A percentile compares a stretch with the other conserved stretches of the same genome.
phyloP scores from a whole-genome alignment of 441 rosid species.

The Pelargonium myrrhifolium region DNA sequence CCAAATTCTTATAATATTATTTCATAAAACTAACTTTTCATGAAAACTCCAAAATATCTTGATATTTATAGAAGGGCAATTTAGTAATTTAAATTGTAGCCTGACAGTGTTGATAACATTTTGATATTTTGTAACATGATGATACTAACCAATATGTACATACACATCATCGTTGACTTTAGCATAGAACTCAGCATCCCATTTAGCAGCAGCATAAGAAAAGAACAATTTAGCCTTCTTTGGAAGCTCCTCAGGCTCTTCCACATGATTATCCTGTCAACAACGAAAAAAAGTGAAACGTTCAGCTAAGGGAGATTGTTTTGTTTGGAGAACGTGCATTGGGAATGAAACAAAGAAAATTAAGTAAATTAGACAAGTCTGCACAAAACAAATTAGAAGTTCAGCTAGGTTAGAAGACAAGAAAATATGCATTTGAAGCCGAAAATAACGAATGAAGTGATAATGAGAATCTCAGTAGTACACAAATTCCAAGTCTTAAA shows the following conservation, averaged over 20 bases:
- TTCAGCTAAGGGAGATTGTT: background rate
- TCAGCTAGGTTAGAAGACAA: background rate
- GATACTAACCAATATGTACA: constrained; percentile 54
- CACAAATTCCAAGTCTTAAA: background rate
- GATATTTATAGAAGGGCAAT: too few relatives aligned
- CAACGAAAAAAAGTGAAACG: constrained; percentile 2
- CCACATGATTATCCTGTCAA: constrained; percentile 59
- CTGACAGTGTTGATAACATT: too few relatives aligned
- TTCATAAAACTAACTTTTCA: too few relatives aligned
- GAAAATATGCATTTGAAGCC: background rate
- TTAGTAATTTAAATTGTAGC: too few relatives aligned
- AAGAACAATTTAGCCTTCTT: constrained; percentile 61
- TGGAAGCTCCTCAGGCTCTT: constrained; percentile 53
- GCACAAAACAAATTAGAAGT: background rate
- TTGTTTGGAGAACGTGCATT: background rate
- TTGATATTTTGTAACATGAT: background rate
- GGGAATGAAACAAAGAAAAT: background rate
- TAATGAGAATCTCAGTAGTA: background rate
- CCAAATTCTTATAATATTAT: too few relatives aligned
- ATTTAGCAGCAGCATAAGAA: constrained; percentile 49
- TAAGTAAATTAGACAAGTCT: background rate
- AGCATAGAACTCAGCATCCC: constrained; percentile 87
- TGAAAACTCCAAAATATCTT: too few relatives aligned
- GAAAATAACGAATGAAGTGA: background rate
- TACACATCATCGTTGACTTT: constrained; percentile 87